A percentile compares a stretch with the other conserved stretches of the same genome.
These are phyloP conservation scores for Xanthoconium stramineum DNA, from an alignment of 768 basidiomycete species.

Conservation along the genomic window DNA sequence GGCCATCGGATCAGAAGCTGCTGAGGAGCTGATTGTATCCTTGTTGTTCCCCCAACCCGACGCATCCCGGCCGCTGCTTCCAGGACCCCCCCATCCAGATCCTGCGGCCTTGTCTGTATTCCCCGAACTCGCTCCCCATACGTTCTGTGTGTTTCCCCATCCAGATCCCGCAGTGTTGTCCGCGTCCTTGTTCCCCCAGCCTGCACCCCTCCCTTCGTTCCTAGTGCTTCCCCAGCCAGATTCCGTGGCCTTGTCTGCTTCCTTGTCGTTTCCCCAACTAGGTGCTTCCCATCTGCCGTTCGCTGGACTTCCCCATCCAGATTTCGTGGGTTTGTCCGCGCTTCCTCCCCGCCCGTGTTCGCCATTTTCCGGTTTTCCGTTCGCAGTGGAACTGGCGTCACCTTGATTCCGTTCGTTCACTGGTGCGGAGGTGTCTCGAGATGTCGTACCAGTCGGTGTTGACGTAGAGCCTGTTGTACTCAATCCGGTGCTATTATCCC, in stretches of 20 bases:
- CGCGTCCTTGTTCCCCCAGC: slow-evolving; percentile 2
- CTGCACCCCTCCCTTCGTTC: neutral
- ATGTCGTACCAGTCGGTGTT: neutral
- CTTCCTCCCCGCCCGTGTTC: slow-evolving; percentile 6
- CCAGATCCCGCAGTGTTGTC: neutral
- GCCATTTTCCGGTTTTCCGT: neutral
- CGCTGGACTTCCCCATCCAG: slow-evolving; percentile 4
- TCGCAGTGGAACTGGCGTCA: neutral
- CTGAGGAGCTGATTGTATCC: slow-evolving; percentile 1
- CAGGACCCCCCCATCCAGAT: neutral
- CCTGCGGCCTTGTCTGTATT: neutral
- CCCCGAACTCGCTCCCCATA: too few species aligned
- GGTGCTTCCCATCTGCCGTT: slow-evolving; percentile 1
- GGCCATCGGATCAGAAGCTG: slow-evolving; percentile 7
- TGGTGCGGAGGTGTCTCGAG: neutral
- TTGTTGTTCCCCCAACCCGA: slow-evolving; percentile 1
- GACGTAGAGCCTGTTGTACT: slow-evolving; percentile 1
- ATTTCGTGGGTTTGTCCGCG: neutral
- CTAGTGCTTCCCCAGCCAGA: neutral
- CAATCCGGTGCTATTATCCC: slow-evolving; percentile 12
- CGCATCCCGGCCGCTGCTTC: neutral
- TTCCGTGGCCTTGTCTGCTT: neutral
- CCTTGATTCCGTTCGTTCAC: neutral
- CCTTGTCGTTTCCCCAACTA: slow-evolving; percentile 1
- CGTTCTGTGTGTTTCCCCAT: neutral